A percentile compares a stretch with the other conserved stretches of the same genome.
phyloP scores from a whole-genome alignment of 1,284 basidiomycete species.

The Pholiota adiposa region DNA sequence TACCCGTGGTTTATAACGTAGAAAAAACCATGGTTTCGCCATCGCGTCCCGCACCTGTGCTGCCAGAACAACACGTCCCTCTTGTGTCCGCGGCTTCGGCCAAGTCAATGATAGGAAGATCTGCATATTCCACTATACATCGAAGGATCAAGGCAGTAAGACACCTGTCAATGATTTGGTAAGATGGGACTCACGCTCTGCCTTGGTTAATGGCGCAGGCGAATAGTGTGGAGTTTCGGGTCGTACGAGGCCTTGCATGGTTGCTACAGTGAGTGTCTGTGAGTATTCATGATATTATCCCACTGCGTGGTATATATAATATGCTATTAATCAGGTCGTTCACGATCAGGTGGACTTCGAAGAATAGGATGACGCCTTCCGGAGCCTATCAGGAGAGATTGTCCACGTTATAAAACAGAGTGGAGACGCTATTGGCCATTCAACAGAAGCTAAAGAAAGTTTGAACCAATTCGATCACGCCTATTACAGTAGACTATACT shows the following conservation, averaged over 20 bases:
- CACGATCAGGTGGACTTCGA: conserved; percentile 1
- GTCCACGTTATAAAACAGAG: too few relatives aligned
- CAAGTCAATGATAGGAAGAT: conserved; percentile 68
- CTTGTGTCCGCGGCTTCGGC: conserved; percentile 49
- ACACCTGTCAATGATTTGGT: not conserved
- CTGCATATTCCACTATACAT: conserved; percentile 64
- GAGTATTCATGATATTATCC: too few relatives aligned
- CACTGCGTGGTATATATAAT: too few relatives aligned
- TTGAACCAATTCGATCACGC: too few relatives aligned
- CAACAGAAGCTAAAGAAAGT: too few relatives aligned
- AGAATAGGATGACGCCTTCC: conserved; percentile 4
- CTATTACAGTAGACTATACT: too few relatives aligned
- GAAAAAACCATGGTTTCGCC: conserved; percentile 61
- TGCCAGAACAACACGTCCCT: conserved; percentile 51
- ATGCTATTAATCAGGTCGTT: too few relatives aligned
- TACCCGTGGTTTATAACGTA: conserved; percentile 66
- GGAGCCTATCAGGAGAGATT: not conserved
- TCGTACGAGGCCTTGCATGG: not conserved
- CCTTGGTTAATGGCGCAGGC: not conserved
- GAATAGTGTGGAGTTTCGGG: not conserved
- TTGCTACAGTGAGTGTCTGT: not conserved
- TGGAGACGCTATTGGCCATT: too few relatives aligned
- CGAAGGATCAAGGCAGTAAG: not conserved
- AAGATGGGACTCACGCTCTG: not conserved
- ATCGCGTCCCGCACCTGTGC: conserved; percentile 59